Evolutionary conservation across 139 green algal genomes (phyloP).

Genomic region (Bryopsis sp.): DNA sequence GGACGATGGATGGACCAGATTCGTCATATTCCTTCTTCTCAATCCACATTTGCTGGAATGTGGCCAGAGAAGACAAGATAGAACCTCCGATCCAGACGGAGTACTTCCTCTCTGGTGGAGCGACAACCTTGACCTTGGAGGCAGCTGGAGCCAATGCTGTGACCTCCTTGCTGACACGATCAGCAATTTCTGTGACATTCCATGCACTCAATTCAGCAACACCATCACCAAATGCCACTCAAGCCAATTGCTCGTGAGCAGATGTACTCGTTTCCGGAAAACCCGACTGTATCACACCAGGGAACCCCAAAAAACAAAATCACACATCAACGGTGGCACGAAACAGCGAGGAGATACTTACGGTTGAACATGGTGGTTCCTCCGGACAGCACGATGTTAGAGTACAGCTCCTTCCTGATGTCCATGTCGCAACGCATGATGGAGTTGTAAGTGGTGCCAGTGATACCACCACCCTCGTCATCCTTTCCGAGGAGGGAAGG

Average conservation of each 20-base stretch:
- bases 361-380: conserved; percentile 25
- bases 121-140: conserved; percentile 52
- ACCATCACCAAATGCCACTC: too few relatives aligned
- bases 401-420: conserved; percentile 27
- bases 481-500: conserved; percentile 36
- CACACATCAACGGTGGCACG: too few relatives aligned
- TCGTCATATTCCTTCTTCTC: conserved; percentile 94
- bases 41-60: conserved; percentile 96
- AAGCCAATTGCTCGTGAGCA: too few relatives aligned
- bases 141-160: conserved; percentile 71
- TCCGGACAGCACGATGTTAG: conserved; percentile 42
- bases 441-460: conserved; percentile 22
- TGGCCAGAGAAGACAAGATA: conserved; percentile 95
- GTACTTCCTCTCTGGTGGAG: conserved; percentile 87
- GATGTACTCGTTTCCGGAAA: too few relatives aligned
- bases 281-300: not conserved
- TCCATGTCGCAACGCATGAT: conserved; percentile 22
- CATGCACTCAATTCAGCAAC: too few relatives aligned
- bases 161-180: conserved; percentile 97
- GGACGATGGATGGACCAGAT: conserved; percentile 88
- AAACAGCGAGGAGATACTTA: too few relatives aligned
- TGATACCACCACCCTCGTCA: conserved; percentile 31
- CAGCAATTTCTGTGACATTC: conserved; percentile 89
- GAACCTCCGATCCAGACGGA: conserved; percentile 96
- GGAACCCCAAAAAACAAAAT: not conserved